Evolutionary conservation across 2,329 filamentous ascomycete species (phyloP).

Genomic region (Thielaviopsis punctulata): DNA sequence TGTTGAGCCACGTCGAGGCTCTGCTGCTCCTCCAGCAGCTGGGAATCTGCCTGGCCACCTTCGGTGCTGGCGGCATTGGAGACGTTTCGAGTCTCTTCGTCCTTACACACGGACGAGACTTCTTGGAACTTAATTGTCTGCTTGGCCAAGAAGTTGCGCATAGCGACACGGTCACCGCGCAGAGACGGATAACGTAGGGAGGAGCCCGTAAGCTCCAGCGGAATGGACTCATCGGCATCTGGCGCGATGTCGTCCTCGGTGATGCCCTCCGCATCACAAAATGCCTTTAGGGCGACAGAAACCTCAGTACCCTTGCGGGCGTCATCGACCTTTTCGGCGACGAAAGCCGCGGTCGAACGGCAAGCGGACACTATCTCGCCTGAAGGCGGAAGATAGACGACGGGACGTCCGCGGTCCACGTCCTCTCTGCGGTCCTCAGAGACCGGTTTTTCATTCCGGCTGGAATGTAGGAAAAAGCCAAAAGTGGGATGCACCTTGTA

Average conservation of each 20-base stretch:
- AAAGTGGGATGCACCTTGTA: conserved; percentile 35
- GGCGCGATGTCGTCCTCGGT: not conserved
- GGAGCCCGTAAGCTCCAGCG: conserved; percentile 7
- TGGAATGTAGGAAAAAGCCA: conserved; percentile 33
- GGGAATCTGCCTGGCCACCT: conserved; percentile 3
- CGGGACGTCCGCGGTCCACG: conserved; percentile 28
- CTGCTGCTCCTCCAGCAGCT: not conserved
- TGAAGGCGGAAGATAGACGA: conserved; percentile 31
- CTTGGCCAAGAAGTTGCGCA: conserved; percentile 5
- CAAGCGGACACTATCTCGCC: conserved; percentile 30
- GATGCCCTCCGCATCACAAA: conserved; percentile 22
- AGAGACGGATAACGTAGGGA: conserved; percentile 8
- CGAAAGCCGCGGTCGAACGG: conserved; percentile 23
- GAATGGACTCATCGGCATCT: conserved; percentile 20
- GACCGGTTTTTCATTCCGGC: conserved; percentile 26
- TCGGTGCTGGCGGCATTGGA: conserved; percentile 3
- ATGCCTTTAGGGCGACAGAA: conserved; percentile 20
- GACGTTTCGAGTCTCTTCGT: not conserved
- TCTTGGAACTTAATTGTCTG: conserved; percentile 2
- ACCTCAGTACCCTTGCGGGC: conserved; percentile 21
- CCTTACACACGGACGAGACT: not conserved
- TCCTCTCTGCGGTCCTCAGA: conserved; percentile 1
- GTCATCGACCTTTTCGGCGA: conserved; percentile 20
- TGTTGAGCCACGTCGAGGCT: not conserved
- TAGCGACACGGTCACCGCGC: conserved; percentile 4